A percentile compares a stretch with the other conserved stretches of the same genome.
Evolutionary conservation across 495 filamentous ascomycete genomes (phyloP).

Genomic region (Trichoderma virens): DNA sequence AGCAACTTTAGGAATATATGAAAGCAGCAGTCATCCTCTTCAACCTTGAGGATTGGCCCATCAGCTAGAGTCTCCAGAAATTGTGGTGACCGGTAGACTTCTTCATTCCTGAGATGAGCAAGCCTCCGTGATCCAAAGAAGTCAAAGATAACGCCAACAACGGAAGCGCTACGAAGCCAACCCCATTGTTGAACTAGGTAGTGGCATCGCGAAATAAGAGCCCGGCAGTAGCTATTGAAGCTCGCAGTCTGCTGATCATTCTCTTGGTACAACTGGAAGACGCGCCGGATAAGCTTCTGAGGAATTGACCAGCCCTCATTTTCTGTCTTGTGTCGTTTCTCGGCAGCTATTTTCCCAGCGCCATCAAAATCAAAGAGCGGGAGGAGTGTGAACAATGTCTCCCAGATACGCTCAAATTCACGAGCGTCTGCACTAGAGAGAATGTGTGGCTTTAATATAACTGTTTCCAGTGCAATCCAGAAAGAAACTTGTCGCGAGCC

Average conservation of each 20-base stretch:
- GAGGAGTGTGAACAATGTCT: constrained; percentile 60
- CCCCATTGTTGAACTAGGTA: constrained; percentile 74
- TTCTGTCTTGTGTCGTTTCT: constrained; percentile 42
- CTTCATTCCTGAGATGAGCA: constrained; percentile 67
- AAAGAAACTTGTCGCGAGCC: constrained; percentile 40
- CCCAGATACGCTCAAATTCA: constrained; percentile 64
- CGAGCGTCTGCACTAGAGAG: constrained; percentile 39
- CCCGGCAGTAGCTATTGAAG: constrained; percentile 76
- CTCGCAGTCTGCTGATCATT: constrained; percentile 50
- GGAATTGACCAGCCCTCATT: constrained; percentile 69
- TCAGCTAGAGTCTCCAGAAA: constrained; percentile 70
- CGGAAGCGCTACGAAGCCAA: constrained; percentile 70
- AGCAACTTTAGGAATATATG: constrained; percentile 88
- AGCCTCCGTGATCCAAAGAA: constrained; percentile 77
- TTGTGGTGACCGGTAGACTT: constrained; percentile 62
- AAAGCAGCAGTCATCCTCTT: constrained; percentile 74
- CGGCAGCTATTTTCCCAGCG: constrained; percentile 51
- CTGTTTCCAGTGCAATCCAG: constrained; percentile 49
- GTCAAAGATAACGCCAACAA: constrained; percentile 78
- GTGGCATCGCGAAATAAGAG: constrained; percentile 67
- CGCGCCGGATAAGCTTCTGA: constrained; percentile 54
- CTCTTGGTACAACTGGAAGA: constrained; percentile 56
- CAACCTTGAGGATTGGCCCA: constrained; percentile 51
- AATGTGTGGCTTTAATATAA: constrained; percentile 29
- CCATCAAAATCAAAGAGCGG: constrained; percentile 72